These are phyloP conservation scores for Phaeotremella fagi DNA, from an alignment of 768 basidiomycete species.

Conservation along the genomic window DNA sequence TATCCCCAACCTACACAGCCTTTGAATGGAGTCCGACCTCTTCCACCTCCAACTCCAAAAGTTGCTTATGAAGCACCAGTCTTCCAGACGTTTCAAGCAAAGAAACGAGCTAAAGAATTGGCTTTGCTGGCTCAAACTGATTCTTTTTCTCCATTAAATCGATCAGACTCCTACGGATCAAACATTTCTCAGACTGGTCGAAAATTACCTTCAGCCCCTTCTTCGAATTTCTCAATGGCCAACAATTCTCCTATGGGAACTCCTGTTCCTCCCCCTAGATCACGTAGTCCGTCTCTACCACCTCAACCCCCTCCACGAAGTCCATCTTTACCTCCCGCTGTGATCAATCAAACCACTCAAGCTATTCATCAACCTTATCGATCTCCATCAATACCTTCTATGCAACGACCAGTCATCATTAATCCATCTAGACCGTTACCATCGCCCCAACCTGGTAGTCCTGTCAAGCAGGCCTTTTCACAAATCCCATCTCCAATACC, in stretches of 20 bases:
- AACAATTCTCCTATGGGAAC: slow-evolving; percentile 1
- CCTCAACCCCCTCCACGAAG: background rate
- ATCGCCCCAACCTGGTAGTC: background rate
- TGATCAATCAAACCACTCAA: background rate
- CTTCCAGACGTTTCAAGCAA: slow-evolving; percentile 42
- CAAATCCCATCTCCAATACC: background rate
- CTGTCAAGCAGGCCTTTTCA: background rate
- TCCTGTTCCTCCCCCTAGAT: slow-evolving; percentile 12
- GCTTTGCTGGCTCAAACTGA: slow-evolving; percentile 17
- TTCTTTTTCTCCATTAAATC: background rate
- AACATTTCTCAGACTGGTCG: background rate
- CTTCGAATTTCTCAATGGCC: too few relatives aligned
- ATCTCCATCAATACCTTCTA: slow-evolving; percentile 8
- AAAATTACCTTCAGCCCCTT: slow-evolving; percentile 7
- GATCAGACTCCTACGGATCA: background rate
- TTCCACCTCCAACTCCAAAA: slow-evolving; percentile 31
- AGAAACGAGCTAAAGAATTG: slow-evolving; percentile 34
- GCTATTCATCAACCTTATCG: background rate
- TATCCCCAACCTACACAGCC: background rate
- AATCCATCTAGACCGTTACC: slow-evolving; percentile 3
- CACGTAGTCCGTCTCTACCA: slow-evolving; percentile 8
- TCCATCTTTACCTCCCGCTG: background rate
- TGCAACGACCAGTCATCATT: background rate
- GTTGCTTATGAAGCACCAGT: slow-evolving; percentile 37
- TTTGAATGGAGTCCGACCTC: slow-evolving; percentile 15